Conservation (phyloP, 306 rosid genomes). For the Psophocarpus tetragonolobus region DNA sequence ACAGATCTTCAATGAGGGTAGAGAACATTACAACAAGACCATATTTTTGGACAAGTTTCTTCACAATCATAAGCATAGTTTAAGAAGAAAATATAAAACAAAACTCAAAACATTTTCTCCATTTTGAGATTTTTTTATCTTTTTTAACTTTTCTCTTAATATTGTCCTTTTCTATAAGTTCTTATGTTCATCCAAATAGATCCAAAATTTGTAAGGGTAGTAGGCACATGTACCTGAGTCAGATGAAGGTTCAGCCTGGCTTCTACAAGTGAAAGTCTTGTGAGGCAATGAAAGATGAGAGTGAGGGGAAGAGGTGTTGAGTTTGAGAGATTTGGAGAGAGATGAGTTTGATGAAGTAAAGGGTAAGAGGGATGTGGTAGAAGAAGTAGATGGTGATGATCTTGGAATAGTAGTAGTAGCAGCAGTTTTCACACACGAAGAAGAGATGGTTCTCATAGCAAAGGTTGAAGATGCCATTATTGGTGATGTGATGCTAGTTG, state of each 20-base stretch:
- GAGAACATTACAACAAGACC: not conserved
- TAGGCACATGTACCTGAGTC: slow-evolving; percentile 28
- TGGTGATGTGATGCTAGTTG: not conserved
- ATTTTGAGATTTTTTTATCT: too few relatives aligned
- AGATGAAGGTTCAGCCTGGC: slow-evolving; percentile 38
- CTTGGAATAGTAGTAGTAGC: slow-evolving; percentile 9
- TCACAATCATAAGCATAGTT: too few relatives aligned
- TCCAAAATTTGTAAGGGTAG: not conserved
- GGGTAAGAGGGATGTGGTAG: slow-evolving; percentile 15
- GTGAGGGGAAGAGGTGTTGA: slow-evolving; percentile 12
- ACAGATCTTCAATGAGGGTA: not conserved
- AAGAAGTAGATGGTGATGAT: slow-evolving; percentile 21
- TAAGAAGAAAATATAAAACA: not conserved
- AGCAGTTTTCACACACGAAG: slow-evolving; percentile 22
- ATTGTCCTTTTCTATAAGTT: too few relatives aligned
- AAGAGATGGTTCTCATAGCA: slow-evolving; percentile 36
- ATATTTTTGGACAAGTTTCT: too few relatives aligned
- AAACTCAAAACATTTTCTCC: not conserved
- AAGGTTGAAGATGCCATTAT: slow-evolving; percentile 48
- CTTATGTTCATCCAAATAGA: too few relatives aligned
- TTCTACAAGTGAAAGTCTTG: slow-evolving; percentile 48
- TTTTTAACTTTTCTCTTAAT: too few relatives aligned
- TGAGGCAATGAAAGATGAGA: slow-evolving; percentile 13
- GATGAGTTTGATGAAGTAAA: slow-evolving; percentile 31
- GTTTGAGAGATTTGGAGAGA: slow-evolving; percentile 38